Conservation (phyloP, 768 basidiomycete genomes). For the Calocybe gangraenosa region DNA sequence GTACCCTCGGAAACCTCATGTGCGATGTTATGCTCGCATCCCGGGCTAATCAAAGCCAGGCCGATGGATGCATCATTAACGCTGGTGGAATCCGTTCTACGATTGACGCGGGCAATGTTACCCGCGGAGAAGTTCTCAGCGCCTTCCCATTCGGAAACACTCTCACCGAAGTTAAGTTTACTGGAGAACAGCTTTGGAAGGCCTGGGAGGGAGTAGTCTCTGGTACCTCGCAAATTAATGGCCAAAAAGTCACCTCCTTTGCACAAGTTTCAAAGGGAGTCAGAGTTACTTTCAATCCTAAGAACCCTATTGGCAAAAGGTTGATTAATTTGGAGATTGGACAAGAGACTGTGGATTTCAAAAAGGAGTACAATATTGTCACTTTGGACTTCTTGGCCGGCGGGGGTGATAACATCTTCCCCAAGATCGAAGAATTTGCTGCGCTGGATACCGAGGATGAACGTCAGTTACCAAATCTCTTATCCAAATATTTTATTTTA, state of each 20-base stretch:
- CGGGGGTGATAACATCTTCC: constrained; percentile 8
- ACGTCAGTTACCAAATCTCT: not conserved
- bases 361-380: constrained; percentile 3
- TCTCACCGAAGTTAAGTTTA: constrained; percentile 3
- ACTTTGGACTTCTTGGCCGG: constrained; percentile 3
- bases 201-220: constrained; percentile 3
- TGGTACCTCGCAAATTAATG: constrained; percentile 1
- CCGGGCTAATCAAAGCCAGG: not conserved
- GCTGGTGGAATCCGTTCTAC: constrained; percentile 6
- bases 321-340: constrained; percentile 9
- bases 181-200: constrained; percentile 3
- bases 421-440: not conserved
- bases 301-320: constrained; percentile 1
- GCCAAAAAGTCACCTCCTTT: constrained; percentile 4
- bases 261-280: constrained; percentile 4
- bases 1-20: constrained; percentile 5
- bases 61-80: constrained; percentile 9
- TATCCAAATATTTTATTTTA: not conserved
- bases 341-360: not conserved
- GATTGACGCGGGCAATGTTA: constrained; percentile 5
- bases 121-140: constrained; percentile 5
- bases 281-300: constrained; percentile 4
- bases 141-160: constrained; percentile 11
- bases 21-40: constrained; percentile 8
- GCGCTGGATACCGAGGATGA: constrained; percentile 4